These are phyloP conservation scores for Quercus dentata DNA, from an alignment of 306 rosid species.

Conservation along the genomic window DNA sequence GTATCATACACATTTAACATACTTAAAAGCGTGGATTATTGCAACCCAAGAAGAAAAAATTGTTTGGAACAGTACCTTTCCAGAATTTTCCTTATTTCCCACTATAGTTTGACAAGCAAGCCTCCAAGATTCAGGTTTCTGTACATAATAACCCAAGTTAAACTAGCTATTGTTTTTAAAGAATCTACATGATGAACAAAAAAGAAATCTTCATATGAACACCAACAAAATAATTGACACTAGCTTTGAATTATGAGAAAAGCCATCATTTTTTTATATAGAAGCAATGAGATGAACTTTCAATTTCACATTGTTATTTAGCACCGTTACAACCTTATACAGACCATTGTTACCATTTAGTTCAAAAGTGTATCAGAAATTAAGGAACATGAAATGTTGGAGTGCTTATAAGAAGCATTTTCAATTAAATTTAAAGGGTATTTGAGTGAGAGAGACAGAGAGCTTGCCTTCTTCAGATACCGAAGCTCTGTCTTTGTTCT, in stretches of 20 bases:
- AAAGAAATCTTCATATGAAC: neutral
- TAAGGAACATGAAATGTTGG: neutral
- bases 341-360: neutral
- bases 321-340: neutral
- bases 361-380: neutral
- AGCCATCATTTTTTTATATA: neutral
- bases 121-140: slow-evolving; percentile 97
- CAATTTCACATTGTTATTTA: neutral
- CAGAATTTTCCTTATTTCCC: slow-evolving; percentile 84
- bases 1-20: neutral
- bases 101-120: slow-evolving; percentile 97
- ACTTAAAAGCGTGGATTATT: neutral
- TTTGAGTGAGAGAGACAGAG: neutral
- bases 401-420: neutral
- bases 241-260: neutral
- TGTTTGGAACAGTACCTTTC: slow-evolving; percentile 62
- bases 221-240: neutral
- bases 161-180: slow-evolving; percentile 7
- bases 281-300: neutral
- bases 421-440: neutral
- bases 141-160: slow-evolving; percentile 15
- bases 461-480: slow-evolving; percentile 74
- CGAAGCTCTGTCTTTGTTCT: slow-evolving; percentile 89
- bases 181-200: neutral
- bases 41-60: slow-evolving; percentile 7